Percentiles rank a stretch among this genome's conserved stretches.
Conservation (phyloP, 225 moss, liverwort and hornwort species). For the Marchantia paleacea region DNA sequence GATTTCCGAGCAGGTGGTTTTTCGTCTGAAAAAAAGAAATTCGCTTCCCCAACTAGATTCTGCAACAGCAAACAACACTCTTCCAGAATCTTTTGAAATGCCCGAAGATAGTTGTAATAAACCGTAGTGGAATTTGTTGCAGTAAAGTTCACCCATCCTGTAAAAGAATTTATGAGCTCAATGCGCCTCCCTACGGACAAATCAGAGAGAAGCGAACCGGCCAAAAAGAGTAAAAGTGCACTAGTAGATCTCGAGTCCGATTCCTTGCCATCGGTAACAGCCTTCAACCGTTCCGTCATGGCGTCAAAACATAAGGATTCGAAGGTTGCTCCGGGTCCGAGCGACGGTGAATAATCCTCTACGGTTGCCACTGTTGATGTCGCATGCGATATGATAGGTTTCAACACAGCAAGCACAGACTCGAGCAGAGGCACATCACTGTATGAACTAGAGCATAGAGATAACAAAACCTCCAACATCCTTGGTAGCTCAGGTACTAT, state of each 20-base stretch:
- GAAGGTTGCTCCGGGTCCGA: conserved; percentile 41
- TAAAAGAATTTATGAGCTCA: conserved; percentile 51
- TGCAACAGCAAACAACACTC: conserved; percentile 58
- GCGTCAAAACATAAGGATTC: conserved; percentile 79
- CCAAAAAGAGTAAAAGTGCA: conserved; percentile 66
- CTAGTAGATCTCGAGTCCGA: conserved; percentile 44
- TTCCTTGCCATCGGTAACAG: conserved; percentile 30
- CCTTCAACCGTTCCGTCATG: conserved; percentile 60
- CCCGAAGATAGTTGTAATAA: conserved; percentile 56
- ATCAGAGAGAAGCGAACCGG: conserved; percentile 74
- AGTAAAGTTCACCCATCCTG: conserved; percentile 56
- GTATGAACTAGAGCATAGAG: conserved; percentile 71
- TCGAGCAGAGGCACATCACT: conserved; percentile 77
- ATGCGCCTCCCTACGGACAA: conserved; percentile 57
- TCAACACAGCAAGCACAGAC: conserved; percentile 63
- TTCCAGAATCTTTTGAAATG: conserved; percentile 64
- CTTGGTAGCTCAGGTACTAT: conserved; percentile 81
- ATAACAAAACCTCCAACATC: conserved; percentile 59
- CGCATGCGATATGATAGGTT: conserved; percentile 75
- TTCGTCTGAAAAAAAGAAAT: conserved; percentile 17
- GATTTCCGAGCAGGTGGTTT: conserved; percentile 18
- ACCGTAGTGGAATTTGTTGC: conserved; percentile 32
- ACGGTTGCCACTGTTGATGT: conserved; percentile 46
- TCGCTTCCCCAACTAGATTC: conserved; percentile 35
- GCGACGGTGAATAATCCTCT: conserved; percentile 41